Percentiles rank a stretch among this genome's conserved stretches.
Evolutionary conservation across 345 rosid genomes (phyloP).

Genomic region (Boechera stricta): DNA sequence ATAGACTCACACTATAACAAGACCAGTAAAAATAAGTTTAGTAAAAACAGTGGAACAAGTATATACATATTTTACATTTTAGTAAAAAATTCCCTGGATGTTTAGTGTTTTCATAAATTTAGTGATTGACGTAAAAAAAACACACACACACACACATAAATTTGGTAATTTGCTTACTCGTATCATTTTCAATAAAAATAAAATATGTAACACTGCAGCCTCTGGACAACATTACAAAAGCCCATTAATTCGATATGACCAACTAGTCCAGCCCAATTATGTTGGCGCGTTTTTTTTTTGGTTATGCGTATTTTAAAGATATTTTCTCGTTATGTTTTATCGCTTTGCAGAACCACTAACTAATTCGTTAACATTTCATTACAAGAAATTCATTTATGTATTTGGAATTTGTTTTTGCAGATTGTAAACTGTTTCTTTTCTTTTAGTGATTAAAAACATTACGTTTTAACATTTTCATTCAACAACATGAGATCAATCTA

Average conservation of each 20-base stretch:
- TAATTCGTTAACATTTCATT: neutral
- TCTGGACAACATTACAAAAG: conserved; percentile 5
- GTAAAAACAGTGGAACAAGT: too few species aligned
- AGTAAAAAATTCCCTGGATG: too few species aligned
- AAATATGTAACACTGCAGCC: neutral
- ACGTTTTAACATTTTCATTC: neutral
- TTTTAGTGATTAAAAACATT: neutral
- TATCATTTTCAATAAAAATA: neutral
- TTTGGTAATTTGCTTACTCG: too few species aligned
- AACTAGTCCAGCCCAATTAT: neutral
- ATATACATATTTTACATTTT: too few species aligned
- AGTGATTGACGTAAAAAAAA: too few species aligned
- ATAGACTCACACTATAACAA: too few species aligned
- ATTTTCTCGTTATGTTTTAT: neutral
- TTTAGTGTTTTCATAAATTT: too few species aligned
- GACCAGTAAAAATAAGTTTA: too few species aligned
- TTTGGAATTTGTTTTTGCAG: neutral
- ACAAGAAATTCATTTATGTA: neutral
- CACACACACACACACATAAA: too few species aligned
- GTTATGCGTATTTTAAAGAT: neutral
- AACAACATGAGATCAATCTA: neutral
- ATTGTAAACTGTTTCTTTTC: neutral
- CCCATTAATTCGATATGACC: conserved; percentile 8
- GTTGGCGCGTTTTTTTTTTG: neutral
- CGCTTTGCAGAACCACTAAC: neutral